These are phyloP conservation scores for Clitopilus hobsonii DNA, from an alignment of 768 basidiomycete genomes.

Conservation along the genomic window DNA sequence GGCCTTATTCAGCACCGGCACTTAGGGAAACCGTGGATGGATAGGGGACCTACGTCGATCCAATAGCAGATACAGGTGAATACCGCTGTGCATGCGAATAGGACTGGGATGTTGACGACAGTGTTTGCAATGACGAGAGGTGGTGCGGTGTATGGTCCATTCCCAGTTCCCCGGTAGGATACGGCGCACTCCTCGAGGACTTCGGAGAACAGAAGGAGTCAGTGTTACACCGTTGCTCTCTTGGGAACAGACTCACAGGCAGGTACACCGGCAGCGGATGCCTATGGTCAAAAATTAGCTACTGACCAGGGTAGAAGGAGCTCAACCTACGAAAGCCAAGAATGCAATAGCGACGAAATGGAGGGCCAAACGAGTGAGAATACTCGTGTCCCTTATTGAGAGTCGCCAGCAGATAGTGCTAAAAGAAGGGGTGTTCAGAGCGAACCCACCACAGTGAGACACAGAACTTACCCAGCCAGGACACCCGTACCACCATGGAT, in stretches of 20 bases:
- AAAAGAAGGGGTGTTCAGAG: conserved; percentile 2
- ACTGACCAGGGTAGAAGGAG: not conserved
- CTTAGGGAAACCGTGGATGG: not conserved
- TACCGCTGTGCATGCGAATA: conserved; percentile 42
- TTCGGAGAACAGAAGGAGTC: conserved; percentile 7
- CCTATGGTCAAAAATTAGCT: conserved; percentile 20
- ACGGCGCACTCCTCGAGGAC: conserved; percentile 56
- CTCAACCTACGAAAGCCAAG: conserved; percentile 37
- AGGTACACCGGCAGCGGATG: conserved; percentile 60
- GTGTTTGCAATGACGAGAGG: conserved; percentile 53
- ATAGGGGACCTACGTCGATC: conserved; percentile 34
- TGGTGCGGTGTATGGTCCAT: conserved; percentile 51
- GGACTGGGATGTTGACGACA: conserved; percentile 47
- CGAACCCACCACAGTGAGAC: not conserved
- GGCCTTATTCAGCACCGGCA: not conserved
- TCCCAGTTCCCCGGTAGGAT: conserved; percentile 50
- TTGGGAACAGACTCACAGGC: conserved; percentile 25
- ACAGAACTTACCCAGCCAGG: conserved; percentile 32
- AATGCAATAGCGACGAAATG: conserved; percentile 59
- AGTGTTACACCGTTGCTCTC: no score
- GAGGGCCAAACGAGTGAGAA: conserved; percentile 45
- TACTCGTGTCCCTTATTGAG: conserved; percentile 29
- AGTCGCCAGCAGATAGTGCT: conserved; percentile 50
- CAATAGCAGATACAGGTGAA: conserved; percentile 49
- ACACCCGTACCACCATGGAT: conserved; percentile 53